Percentiles rank a stretch among this genome's conserved stretches.
Conservation (phyloP, 1,139 yeast genomes). For the Suhomyces atakaporum region DNA sequence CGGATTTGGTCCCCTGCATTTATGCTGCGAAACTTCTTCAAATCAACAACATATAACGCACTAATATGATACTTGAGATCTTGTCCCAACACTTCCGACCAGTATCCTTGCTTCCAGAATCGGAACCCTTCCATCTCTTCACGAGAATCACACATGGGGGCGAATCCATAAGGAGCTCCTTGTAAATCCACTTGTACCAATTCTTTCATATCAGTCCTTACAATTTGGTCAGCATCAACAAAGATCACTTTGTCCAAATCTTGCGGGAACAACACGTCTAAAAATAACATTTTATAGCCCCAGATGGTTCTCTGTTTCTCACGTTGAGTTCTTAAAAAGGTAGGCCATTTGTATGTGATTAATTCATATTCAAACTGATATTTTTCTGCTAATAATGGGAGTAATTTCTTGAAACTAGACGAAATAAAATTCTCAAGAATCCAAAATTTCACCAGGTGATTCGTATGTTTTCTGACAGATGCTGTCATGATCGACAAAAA, state of each 20-base stretch:
- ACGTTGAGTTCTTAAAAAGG: constrained; percentile 77
- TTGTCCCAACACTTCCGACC: constrained; percentile 66
- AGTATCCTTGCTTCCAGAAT: constrained; percentile 94
- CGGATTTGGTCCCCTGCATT: constrained; percentile 81
- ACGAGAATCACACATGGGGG: constrained; percentile 87
- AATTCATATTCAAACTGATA: constrained; percentile 68
- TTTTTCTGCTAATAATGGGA: constrained; percentile 63
- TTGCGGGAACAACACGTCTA: constrained; percentile 86
- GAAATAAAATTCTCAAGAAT: constrained; percentile 78
- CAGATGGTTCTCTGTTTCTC: constrained; percentile 79
- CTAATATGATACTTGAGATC: constrained; percentile 76
- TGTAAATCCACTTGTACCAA: constrained; percentile 64
- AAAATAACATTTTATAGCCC: constrained; percentile 84
- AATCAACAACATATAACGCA: constrained; percentile 81
- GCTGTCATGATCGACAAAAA: constrained; percentile 75
- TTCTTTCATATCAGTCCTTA: constrained; percentile 71
- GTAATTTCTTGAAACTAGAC: constrained; percentile 58
- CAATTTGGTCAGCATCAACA: constrained; percentile 84
- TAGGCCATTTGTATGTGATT: constrained; percentile 88
- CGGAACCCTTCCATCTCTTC: constrained; percentile 81
- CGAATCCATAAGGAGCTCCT: constrained; percentile 82
- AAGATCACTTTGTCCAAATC: constrained; percentile 73
- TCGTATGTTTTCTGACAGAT: constrained; percentile 66
- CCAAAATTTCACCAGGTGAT: constrained; percentile 79
- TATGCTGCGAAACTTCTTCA: constrained; percentile 60